phyloP scores from a whole-genome alignment of 495 filamentous ascomycete species.

The Penicillium lagena region DNA sequence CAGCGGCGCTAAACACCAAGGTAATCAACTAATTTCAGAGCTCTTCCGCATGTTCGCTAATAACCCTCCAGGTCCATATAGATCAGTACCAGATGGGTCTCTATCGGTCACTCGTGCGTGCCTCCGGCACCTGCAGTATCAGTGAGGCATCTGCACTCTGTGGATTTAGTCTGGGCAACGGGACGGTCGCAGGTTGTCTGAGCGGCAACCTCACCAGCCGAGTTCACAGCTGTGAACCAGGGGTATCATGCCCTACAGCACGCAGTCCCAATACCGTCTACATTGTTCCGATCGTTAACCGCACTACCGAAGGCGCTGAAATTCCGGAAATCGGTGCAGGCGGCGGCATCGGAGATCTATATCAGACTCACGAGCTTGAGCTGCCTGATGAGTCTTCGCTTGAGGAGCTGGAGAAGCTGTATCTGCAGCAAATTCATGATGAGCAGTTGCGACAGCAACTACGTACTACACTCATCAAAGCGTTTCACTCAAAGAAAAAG shows the following conservation, averaged over 20 bases:
- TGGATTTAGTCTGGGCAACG: slow-evolving; percentile 75
- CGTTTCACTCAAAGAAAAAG: slow-evolving; percentile 28
- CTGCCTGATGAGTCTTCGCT: slow-evolving; percentile 40
- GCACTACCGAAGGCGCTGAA: slow-evolving; percentile 49
- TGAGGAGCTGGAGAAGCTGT: slow-evolving; percentile 40
- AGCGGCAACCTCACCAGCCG: slow-evolving; percentile 57
- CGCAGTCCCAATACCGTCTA: slow-evolving; percentile 54
- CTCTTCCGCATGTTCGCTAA: slow-evolving; percentile 2
- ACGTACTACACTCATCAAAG: slow-evolving; percentile 23
- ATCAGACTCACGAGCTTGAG: slow-evolving; percentile 58
- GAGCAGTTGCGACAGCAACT: slow-evolving; percentile 23
- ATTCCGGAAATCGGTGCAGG: slow-evolving; percentile 71
- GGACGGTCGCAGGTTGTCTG: slow-evolving; percentile 58
- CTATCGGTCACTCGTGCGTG: slow-evolving; percentile 57
- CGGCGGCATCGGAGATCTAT: slow-evolving; percentile 70
- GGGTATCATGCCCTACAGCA: slow-evolving; percentile 52
- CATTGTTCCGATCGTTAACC: slow-evolving; percentile 70
- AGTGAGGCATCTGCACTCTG: slow-evolving; percentile 61
- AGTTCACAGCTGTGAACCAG: slow-evolving; percentile 85
- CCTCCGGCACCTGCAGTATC: slow-evolving; percentile 21
- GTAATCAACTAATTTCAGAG: slow-evolving; percentile 27
- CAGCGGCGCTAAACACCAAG: slow-evolving; percentile 58
- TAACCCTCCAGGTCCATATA: slow-evolving; percentile 59
- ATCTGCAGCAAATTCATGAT: slow-evolving; percentile 32
- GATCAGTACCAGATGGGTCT: slow-evolving; percentile 73